A percentile compares a stretch with the other conserved stretches of the same genome.
phyloP scores from a whole-genome alignment of 2,329 filamentous ascomycete genomes.

The Knufia petricola region DNA sequence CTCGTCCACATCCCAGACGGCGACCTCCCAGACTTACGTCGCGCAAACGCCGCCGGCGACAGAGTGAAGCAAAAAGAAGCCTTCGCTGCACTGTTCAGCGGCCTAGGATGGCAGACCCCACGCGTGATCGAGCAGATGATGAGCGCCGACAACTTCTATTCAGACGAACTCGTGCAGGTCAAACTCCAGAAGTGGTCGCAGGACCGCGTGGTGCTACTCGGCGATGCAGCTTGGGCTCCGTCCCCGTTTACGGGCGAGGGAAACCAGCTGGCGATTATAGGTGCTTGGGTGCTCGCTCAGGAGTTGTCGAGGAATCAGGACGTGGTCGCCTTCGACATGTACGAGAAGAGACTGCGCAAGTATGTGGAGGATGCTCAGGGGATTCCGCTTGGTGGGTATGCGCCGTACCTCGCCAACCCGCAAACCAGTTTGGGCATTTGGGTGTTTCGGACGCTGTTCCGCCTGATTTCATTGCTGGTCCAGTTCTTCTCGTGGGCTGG shows the following conservation, averaged over 20 bases:
- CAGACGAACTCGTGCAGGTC: conserved; percentile 37
- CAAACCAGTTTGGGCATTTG: no score
- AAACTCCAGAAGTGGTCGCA: conserved; percentile 36
- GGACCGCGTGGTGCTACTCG: conserved; percentile 43
- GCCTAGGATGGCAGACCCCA: conserved; percentile 38
- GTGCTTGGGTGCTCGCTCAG: conserved; percentile 27
- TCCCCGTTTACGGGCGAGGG: conserved; percentile 44
- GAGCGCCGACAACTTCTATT: conserved; percentile 38
- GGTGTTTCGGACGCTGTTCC: no score
- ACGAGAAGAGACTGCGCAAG: no score
- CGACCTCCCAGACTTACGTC: conserved; percentile 23
- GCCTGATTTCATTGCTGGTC: no score
- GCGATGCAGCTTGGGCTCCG: conserved; percentile 46
- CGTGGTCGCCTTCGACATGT: no score
- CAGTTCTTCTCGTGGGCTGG: no score
- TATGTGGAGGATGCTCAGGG: no score
- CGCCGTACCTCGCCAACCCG: no score
- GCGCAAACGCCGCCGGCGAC: conserved; percentile 29
- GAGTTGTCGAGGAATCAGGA: no score
- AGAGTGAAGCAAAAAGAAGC: conserved; percentile 34
- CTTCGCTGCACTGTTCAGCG: conserved; percentile 32
- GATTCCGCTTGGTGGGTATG: no score
- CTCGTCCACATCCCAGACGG: conserved; percentile 24
- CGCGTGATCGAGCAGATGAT: conserved; percentile 36
- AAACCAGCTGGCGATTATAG: conserved; percentile 40